A percentile compares a stretch with the other conserved stretches of the same genome.
These are phyloP conservation scores for Vigna mungo DNA, from an alignment of 306 rosid species.

Conservation along the genomic window DNA sequence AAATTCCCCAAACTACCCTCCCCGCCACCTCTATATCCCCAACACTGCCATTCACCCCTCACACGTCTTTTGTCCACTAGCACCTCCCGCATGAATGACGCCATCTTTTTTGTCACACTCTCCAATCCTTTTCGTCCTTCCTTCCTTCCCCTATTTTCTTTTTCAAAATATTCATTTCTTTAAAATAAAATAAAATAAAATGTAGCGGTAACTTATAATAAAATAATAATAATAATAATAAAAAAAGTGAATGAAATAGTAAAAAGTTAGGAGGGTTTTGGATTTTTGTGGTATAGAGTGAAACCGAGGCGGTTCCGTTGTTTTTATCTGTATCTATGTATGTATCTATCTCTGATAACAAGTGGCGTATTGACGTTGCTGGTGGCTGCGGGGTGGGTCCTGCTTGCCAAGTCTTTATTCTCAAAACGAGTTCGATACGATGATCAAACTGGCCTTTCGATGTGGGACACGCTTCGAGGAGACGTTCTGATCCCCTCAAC, in stretches of 20 bases:
- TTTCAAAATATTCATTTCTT: too few relatives aligned
- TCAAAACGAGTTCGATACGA: conserved; percentile 55
- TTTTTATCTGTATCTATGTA: background rate
- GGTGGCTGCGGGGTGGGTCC: conserved; percentile 52
- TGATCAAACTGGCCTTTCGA: conserved; percentile 41
- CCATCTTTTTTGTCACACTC: conserved; percentile 67
- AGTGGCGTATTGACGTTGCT: conserved; percentile 48
- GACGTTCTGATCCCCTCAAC: conserved; percentile 13
- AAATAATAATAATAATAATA: too few relatives aligned
- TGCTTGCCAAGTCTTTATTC: conserved; percentile 44
- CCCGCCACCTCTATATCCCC: background rate
- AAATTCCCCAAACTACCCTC: conserved; percentile 48
- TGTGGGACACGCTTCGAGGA: conserved; percentile 34
- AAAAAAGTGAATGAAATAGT: background rate
- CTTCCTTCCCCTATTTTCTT: background rate
- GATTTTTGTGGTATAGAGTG: conserved; percentile 63
- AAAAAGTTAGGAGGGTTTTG: conserved; percentile 41
- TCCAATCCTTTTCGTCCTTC: conserved; percentile 34
- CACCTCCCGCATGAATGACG: conserved; percentile 70
- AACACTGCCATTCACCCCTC: conserved; percentile 44
- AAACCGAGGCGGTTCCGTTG: conserved; percentile 44
- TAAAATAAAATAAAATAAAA: too few relatives aligned
- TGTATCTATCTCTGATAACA: conserved; percentile 39
- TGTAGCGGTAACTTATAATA: too few relatives aligned
- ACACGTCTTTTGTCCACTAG: conserved; percentile 72